Evolutionary conservation across 257 asterid species (phyloP).

Genomic region (Salvia hispanica): DNA sequence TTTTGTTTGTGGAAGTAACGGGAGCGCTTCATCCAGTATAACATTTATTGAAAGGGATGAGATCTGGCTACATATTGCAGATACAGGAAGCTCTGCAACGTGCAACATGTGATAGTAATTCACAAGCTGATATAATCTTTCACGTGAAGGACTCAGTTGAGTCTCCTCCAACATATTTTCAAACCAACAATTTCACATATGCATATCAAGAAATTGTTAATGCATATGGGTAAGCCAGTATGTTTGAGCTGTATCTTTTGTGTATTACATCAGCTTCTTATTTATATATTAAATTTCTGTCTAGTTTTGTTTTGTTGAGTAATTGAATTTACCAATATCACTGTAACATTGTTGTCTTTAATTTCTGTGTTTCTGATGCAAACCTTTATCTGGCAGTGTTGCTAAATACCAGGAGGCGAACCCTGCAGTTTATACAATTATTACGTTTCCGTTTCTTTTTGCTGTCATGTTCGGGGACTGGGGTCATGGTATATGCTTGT

Average conservation of each 20-base stretch:
- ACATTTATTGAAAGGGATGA: slow-evolving; percentile 25
- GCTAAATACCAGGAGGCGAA: slow-evolving; percentile 96
- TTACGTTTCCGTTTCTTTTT: slow-evolving; percentile 97
- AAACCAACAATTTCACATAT: slow-evolving; percentile 74
- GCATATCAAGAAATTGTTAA: slow-evolving; percentile 98
- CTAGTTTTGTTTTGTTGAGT: slow-evolving; percentile 25
- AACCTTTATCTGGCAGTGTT: slow-evolving; percentile 59
- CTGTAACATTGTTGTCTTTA: neutral
- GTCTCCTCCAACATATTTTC: slow-evolving; percentile 92
- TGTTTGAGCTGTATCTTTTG: slow-evolving; percentile 17
- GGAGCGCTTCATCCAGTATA: slow-evolving; percentile 29
- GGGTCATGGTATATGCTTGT: slow-evolving; percentile 98
- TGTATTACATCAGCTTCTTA: slow-evolving; percentile 8
- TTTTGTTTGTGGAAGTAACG: slow-evolving; percentile 14
- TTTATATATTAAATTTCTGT: slow-evolving; percentile 4
- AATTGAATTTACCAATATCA: slow-evolving; percentile 15
- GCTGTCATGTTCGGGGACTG: slow-evolving; percentile 99
- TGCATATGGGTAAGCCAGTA: slow-evolving; percentile 88
- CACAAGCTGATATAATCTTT: slow-evolving; percentile 92
- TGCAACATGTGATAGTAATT: slow-evolving; percentile 90
- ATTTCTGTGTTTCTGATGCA: slow-evolving; percentile 35
- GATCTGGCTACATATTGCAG: slow-evolving; percentile 47
- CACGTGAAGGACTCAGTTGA: slow-evolving; percentile 86
- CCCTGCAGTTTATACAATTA: slow-evolving; percentile 91
- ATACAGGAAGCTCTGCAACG: slow-evolving; percentile 92